Evolutionary conservation across 2,329 filamentous ascomycete genomes (phyloP).

Genomic region (Penicillium sp.): DNA sequence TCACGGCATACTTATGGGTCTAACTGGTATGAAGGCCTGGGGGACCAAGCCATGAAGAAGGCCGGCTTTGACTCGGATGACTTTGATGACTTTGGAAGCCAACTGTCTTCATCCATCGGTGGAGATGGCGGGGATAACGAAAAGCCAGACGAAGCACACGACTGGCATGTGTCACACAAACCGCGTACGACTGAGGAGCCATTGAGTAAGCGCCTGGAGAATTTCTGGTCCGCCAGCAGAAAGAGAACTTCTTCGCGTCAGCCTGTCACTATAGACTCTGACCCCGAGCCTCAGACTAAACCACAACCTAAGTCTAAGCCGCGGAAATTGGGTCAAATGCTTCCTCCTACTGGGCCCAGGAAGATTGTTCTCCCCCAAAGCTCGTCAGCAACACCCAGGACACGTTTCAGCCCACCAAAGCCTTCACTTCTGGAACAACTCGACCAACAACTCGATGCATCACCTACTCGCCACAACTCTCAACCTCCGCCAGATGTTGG

Average conservation of each 20-base stretch:
- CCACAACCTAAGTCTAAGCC: conserved; percentile 9
- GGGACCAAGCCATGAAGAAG: conserved; percentile 36
- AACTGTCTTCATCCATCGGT: conserved; percentile 29
- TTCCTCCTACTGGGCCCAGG: conserved; percentile 25
- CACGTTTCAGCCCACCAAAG: conserved; percentile 41
- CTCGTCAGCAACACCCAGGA: conserved; percentile 37
- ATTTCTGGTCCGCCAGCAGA: conserved; percentile 39
- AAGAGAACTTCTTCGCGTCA: conserved; percentile 13
- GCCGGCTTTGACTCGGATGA: conserved; percentile 40
- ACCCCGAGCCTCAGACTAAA: conserved; percentile 3
- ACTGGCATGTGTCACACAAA: conserved; percentile 31
- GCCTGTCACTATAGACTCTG: neutral
- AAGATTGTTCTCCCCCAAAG: conserved; percentile 36
- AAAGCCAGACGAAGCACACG: conserved; percentile 28
- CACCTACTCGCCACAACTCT: conserved; percentile 34
- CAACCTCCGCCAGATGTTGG: conserved; percentile 30
- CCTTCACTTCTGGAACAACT: conserved; percentile 40
- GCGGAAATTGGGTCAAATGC: conserved; percentile 25
- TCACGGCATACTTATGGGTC: conserved; percentile 26
- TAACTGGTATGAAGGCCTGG: conserved; percentile 36
- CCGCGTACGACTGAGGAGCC: conserved; percentile 31
- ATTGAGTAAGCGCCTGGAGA: conserved; percentile 38
- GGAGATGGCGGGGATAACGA: conserved; percentile 32
- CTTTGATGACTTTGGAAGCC: conserved; percentile 30
- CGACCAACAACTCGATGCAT: conserved; percentile 37